Conservation (phyloP, 768 basidiomycete genomes). For the Lanmaoa pseudosensibilis region DNA sequence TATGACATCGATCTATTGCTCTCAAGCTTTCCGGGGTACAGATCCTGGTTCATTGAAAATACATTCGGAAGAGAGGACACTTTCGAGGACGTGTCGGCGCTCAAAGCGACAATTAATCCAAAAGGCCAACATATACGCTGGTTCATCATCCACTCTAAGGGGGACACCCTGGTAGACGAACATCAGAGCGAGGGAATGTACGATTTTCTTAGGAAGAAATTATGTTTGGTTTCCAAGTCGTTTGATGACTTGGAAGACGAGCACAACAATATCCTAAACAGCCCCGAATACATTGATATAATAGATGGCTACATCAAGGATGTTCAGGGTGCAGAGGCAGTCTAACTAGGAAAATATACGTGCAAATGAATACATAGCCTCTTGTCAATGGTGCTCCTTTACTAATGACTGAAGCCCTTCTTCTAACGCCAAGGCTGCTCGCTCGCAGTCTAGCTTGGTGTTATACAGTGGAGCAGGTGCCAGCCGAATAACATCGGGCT, state of each 20-base stretch:
- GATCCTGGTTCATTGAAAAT: constrained; percentile 63
- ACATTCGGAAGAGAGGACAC: constrained; percentile 55
- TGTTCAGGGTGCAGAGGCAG: constrained; percentile 1
- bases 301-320: constrained; percentile 42
- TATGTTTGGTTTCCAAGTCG: constrained; percentile 32
- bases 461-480: constrained; percentile 89
- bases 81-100: constrained; percentile 50
- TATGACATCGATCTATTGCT: constrained; percentile 72
- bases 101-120: constrained; percentile 40
- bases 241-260: constrained; percentile 45
- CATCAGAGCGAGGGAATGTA: constrained; percentile 63
- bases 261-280: constrained; percentile 54
- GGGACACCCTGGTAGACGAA: constrained; percentile 66
- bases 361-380: constrained; percentile 4
- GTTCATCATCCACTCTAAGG: constrained; percentile 74
- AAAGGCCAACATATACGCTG: constrained; percentile 46
- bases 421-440: constrained; percentile 65
- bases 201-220: constrained; percentile 44
- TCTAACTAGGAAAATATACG: constrained; percentile 1
- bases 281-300: constrained; percentile 45
- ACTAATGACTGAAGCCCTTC: constrained; percentile 45
- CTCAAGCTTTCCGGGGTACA: constrained; percentile 64
- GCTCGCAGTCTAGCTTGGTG: constrained; percentile 72
- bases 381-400: constrained; percentile 10
- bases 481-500: constrained; percentile 89